Conservation (phyloP, 257 asterid genomes). For the Dorcoceras hygrometricum region DNA sequence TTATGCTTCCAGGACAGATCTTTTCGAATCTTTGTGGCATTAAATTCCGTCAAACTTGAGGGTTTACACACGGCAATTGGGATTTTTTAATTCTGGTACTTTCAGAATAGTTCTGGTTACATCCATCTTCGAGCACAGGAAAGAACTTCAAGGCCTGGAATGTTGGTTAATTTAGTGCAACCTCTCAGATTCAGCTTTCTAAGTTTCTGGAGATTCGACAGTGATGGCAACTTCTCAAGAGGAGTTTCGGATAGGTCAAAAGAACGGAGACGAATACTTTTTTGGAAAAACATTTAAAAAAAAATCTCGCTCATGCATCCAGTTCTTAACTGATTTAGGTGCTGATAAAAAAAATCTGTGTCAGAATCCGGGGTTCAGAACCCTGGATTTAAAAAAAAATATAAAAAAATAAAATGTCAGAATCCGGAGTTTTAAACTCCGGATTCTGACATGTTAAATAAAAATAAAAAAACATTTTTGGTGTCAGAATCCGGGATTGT, state of each 20-base stretch:
- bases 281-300: too few species aligned
- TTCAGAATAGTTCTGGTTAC: slow-evolving; percentile 33
- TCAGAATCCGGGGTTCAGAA: too few species aligned
- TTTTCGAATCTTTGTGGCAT: not conserved
- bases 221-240: slow-evolving; percentile 22
- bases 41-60: slow-evolving; percentile 14
- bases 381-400: too few species aligned
- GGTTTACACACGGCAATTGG: slow-evolving; percentile 19
- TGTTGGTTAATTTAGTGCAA: slow-evolving; percentile 27
- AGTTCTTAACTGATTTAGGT: too few species aligned
- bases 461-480: too few species aligned
- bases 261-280: slow-evolving; percentile 18
- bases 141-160: slow-evolving; percentile 31
- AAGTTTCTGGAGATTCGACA: slow-evolving; percentile 32
- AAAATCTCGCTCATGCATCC: too few species aligned
- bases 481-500: too few species aligned
- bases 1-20: too few species aligned
- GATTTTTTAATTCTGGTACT: slow-evolving; percentile 19
- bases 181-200: slow-evolving; percentile 26
- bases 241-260: slow-evolving; percentile 33
- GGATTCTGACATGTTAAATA: too few species aligned
- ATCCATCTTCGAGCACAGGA: slow-evolving; percentile 26
- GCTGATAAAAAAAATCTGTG: too few species aligned
- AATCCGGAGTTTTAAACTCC: too few species aligned
- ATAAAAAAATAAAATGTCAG: too few species aligned